Evolutionary conservation across 805 yeast species (phyloP).

Genomic region (Clavispora vitiphila): DNA sequence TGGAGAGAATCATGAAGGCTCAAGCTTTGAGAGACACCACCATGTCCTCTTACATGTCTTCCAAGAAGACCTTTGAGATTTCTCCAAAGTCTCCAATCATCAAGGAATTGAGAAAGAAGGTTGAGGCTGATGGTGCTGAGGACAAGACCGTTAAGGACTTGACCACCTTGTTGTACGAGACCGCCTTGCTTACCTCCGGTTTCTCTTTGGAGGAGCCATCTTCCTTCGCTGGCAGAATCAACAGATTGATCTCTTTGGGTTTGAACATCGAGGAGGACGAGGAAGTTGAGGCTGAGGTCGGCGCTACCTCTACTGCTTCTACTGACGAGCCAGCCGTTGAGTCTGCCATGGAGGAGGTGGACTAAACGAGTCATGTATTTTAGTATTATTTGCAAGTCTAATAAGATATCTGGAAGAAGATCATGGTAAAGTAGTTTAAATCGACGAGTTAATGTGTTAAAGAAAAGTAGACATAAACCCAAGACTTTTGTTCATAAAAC

Average conservation of each 20-base stretch:
- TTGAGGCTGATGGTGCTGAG: constrained; percentile 94
- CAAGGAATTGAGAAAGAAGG: constrained; percentile 93
- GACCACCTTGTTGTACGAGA: constrained; percentile 93
- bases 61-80: constrained; percentile 98
- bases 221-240: constrained; percentile 95
- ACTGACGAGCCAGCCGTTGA: constrained; percentile 47
- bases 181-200: constrained; percentile 98
- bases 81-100: constrained; percentile 96
- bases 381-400: constrained; percentile 1
- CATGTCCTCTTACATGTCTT: constrained; percentile 99
- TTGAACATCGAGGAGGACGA: constrained; percentile 94
- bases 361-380: constrained; percentile 42
- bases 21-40: constrained; percentile 98
- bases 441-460: too few species aligned
- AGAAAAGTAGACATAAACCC: too few species aligned
- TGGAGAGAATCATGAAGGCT: constrained; percentile 99
- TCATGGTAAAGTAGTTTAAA: too few species aligned
- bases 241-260: constrained; percentile 96
- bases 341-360: constrained; percentile 97
- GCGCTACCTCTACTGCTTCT: constrained; percentile 45
- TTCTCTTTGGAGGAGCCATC: constrained; percentile 98
- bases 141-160: constrained; percentile 98
- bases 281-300: constrained; percentile 42
- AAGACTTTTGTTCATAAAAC: too few species aligned
- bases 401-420: neutral